These are phyloP conservation scores for Claviceps sp. DNA, from an alignment of 2,329 filamentous ascomycete genomes.

Conservation along the genomic window DNA sequence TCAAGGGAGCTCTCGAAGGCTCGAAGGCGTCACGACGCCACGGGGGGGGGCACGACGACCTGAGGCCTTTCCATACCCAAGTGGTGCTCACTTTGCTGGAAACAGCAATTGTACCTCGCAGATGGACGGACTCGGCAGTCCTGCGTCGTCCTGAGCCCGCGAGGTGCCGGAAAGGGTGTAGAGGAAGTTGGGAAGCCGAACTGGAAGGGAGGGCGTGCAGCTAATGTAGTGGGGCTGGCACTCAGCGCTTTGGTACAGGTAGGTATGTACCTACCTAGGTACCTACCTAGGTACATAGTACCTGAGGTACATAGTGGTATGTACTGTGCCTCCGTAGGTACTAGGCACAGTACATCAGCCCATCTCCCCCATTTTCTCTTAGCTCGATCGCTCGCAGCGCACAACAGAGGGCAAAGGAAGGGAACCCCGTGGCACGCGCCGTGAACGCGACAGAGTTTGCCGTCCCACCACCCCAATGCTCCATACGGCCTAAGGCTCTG, in stretches of 20 bases:
- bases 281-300: neutral
- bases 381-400: too few species aligned
- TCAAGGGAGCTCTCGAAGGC: too few species aligned
- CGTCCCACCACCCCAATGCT: too few species aligned
- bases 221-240: neutral
- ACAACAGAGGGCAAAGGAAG: too few species aligned
- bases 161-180: slow-evolving; percentile 6
- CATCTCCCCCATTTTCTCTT: too few species aligned
- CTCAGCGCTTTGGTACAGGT: too few species aligned
- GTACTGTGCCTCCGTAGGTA: neutral
- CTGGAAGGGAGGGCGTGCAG: neutral
- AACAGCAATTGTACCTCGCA: slow-evolving; percentile 1
- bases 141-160: neutral
- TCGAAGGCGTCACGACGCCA: neutral
- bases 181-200: neutral
- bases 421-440: too few species aligned
- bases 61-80: neutral
- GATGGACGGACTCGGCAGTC: slow-evolving; percentile 1
- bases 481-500: too few species aligned
- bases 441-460: too few species aligned
- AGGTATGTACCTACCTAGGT: neutral
- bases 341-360: too few species aligned
- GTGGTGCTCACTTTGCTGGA: neutral
- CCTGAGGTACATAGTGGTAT: neutral
- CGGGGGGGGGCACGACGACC: neutral